Evolutionary conservation across 805 yeast species (phyloP), one percentile per base, ranked within the genome.

Genomic region (Debaryomyces maramus): DNA sequence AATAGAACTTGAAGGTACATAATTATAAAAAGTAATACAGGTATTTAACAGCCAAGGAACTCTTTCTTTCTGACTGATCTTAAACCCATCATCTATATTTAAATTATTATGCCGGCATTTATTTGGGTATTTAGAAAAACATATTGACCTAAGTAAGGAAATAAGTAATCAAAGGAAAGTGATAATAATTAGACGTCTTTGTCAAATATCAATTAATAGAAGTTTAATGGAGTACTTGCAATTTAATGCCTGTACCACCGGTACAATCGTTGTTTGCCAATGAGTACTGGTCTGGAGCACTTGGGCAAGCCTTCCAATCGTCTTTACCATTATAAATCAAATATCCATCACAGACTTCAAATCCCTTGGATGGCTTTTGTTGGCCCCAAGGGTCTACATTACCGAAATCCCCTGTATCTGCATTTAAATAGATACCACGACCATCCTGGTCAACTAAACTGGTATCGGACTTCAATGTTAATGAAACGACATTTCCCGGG

Each of bases 291-390:
- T 56, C 48, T 15, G 42, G 47, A 11, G 58, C 61, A 24, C 61
- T 47, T 26, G 70, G 67, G 41, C 70, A 64, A 24, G 74, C 74
- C 26, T 56, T 53, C 61, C 72, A 75, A 28, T 51, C 62, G 19
- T 54, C 47, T 21, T 58, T 47, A 32, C 64, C 67, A 26, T 61
- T 43, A 52, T 56, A 67, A 3, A 50, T 47, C 53, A 75, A 62
- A 51, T 60, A 47, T 26, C 70, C 73, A 32, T 60, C 53, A 6
- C 50, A 20, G 47, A 75, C 60, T 18, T 72, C 48, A 51, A 70
- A 76, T 3, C 73, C 69, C 14, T 61, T 43, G 22, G 72, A 55
- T 34, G 72, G 62, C 14, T 53, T 54, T 44, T 55, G 50, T 21
- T 58, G 43, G 31, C 65, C 65, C 41, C 51, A 56, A n/a, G 67